A percentile compares a stretch with the other conserved stretches of the same genome.
phyloP scores from a whole-genome alignment of 2,329 filamentous ascomycete genomes.

The Samsoniella hepiali region DNA sequence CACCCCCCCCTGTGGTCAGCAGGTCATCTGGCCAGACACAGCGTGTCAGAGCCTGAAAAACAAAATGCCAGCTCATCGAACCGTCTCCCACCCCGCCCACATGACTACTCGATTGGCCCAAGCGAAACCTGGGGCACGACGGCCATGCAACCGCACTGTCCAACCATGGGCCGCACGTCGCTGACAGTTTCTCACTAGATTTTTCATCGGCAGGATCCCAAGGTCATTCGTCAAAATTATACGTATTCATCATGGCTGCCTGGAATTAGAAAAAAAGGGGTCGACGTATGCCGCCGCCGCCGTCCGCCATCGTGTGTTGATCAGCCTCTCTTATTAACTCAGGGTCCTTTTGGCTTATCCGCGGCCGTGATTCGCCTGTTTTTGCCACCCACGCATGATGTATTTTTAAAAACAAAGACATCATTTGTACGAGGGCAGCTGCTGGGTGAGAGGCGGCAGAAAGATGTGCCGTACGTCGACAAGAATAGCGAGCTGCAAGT shows the following conservation, averaged over 20 bases:
- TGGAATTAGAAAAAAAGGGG: background rate
- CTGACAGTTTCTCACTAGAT: background rate
- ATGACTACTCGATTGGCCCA: constrained; percentile 13
- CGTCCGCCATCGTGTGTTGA: background rate
- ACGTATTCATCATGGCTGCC: background rate
- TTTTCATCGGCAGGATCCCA: background rate
- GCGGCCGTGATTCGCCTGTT: background rate
- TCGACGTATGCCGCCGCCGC: background rate
- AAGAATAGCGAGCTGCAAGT: background rate
- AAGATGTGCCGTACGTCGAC: background rate
- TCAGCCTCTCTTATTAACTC: background rate
- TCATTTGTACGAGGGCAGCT: too few species aligned
- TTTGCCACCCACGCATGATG: background rate
- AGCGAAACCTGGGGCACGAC: constrained; percentile 9
- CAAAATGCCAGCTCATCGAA: constrained; percentile 13
- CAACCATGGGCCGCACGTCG: background rate
- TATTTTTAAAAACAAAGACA: too few species aligned
- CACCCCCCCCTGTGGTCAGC: constrained; percentile 4
- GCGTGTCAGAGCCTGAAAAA: constrained; percentile 11
- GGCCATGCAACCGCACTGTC: background rate
- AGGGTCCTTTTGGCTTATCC: too few species aligned
- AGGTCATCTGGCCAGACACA: constrained; percentile 14
- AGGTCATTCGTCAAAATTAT: constrained; percentile 16
- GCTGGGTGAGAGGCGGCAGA: background rate
- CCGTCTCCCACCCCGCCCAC: background rate